Base-by-base conservation (phyloP, 2,329 filamentous ascomycete species). In the Monilinia laxa region DNA sequence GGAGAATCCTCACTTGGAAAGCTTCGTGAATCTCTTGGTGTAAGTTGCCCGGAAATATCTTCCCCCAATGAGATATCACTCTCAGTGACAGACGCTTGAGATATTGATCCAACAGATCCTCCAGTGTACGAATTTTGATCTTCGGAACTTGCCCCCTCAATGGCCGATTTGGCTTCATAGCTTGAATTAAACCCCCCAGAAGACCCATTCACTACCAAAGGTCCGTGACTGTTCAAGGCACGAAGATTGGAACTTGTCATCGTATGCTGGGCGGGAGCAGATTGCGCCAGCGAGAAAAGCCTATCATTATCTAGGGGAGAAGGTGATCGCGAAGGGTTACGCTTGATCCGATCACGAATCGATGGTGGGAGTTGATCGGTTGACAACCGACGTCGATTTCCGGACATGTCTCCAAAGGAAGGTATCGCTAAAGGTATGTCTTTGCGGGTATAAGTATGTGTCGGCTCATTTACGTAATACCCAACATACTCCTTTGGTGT, bases 251-350 rank as follows among this genome's bases (percentile, higher is more conserved):
- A 69, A 47, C 68, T 73, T 4, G 73, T 72, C 20, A 73, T 67
- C 9, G 71, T 68, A 38, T 76, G 74, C 49, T 73, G 73, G 14
- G 68, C 67, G 11, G 74, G 73, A 54, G 70, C 69, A 31, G 74
- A 70, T 53, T 71, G 68, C 28, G 71, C 65, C 16, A 70, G 70
- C 4, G 75, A 74, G 58, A 70, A 75, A 1, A 73, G 73, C n/a
- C 73, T 70, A 51, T 75, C 74, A 60, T 76, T 73, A 12, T 74
- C 75, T 49, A 76, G 69, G n/a, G 76, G 76, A 10, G 76, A 77
- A 16, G 75, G 76, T 16, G 76, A 77, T 55, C 76, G 67, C 23
- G 76, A 77, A 4, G 74, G 54, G 28, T 38, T 71, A 38, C 73
- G 70, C 51, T 71, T 75, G 20, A 77, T 53, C 28, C 75, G 69